Evolutionary conservation across 2,329 filamentous ascomycete genomes (phyloP), one percentile per base, ranked within the genome.

Genomic region (Hypoxylon sp.): DNA sequence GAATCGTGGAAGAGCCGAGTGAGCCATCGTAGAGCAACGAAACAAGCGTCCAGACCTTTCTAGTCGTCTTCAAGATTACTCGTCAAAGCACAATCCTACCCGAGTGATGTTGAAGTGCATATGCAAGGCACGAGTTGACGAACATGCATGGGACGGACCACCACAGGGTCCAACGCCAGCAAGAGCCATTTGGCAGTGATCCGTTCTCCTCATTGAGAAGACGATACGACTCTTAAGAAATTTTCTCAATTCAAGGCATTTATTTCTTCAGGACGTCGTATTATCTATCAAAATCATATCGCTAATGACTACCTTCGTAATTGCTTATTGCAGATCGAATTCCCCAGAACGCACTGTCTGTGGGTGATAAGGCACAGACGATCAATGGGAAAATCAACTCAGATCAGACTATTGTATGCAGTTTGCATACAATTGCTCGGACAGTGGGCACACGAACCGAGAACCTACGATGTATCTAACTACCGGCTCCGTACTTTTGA

Each of bases 91-190:
- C 60, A 58, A 56, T 67, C 60, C 56, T 63, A 57, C 59, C 62
- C 55, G 43, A 60, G 55, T 61, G 57, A 50, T 58, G 55, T 59
- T 30, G 29, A 54, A 58, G 59, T 62, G 63, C 67, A 69, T 69
- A 69, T 69, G 67, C 67, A 69, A 69, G 67, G 67, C 67, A 67
- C 67, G 34, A 32, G 45, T 59, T 59, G 59, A 59, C 34, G 50
- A 53, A 41, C 67, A 67, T 67, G 63, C 63, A 69, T 67, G 67
- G 60, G 23, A 46, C 67, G 63, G 60, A 16, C 67, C 60, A 66
- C 52, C 2, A 59, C 54, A 58, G 56, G 54, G 63, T 37, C 47
- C 47, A 34, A 61, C 37, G 46, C 57, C 53, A 37, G 50, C 32
- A 23, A 47, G 23, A 65, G 23, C 54, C 53, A 57, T 56, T 32